Conservation (phyloP, 371 early-diverging fungal genomes). For the Apophysomyces elegans region DNA sequence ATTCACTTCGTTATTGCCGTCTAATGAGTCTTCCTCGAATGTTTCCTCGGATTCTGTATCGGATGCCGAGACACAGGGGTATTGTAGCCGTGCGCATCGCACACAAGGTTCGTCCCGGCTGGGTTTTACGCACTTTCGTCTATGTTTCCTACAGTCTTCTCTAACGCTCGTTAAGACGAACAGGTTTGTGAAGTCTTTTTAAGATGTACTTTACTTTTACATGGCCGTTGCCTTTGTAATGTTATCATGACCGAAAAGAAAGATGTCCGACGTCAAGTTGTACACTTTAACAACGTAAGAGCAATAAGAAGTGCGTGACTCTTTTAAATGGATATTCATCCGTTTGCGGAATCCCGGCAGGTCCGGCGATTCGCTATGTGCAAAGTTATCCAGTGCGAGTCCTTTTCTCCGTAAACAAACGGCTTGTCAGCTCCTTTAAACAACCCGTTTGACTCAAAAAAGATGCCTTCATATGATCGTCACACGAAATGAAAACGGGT, state of each 20-base stretch:
- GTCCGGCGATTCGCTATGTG: neutral
- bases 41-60: neutral
- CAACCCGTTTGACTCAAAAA: constrained; percentile 4
- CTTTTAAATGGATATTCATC: too few species aligned
- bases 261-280: neutral
- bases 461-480: neutral
- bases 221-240: neutral
- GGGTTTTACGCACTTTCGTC: constrained; percentile 3
- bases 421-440: neutral
- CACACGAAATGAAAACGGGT: neutral
- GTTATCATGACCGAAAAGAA: neutral
- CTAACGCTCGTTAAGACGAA: neutral
- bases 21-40: neutral
- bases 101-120: neutral
- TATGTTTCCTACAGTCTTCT: neutral
- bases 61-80: neutral
- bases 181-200: neutral
- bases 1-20: neutral
- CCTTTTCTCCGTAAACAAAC: constrained; percentile 4
- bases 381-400: neutral
- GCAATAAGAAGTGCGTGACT: too few species aligned
- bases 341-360: neutral
- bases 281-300: too few species aligned
- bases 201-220: neutral
- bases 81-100: constrained; percentile 1